A percentile compares a stretch with the other conserved stretches of the same genome.
These are phyloP conservation scores for Sporothrix globosa DNA, from an alignment of 2,329 filamentous ascomycete genomes.

Conservation along the genomic window DNA sequence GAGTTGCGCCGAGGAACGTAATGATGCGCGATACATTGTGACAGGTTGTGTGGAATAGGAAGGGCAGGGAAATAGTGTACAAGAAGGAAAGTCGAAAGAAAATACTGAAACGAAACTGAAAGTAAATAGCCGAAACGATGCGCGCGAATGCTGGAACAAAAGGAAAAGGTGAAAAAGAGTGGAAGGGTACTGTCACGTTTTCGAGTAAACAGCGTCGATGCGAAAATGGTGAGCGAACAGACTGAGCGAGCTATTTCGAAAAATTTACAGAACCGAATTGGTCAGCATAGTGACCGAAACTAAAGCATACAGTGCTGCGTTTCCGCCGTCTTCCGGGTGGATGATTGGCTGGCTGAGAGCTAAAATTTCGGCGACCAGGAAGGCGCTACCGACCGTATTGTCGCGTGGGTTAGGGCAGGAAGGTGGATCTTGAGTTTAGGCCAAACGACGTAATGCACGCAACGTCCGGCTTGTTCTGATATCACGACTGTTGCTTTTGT, in stretches of 20 bases:
- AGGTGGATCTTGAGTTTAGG: neutral
- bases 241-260: conserved; percentile 24
- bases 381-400: neutral
- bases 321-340: conserved; percentile 15
- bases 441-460: neutral
- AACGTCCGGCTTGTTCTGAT: neutral
- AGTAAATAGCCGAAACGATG: neutral
- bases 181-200: conserved; percentile 9
- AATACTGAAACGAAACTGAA: neutral
- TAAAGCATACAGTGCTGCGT: neutral
- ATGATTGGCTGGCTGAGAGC: conserved; percentile 27
- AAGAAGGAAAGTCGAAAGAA: neutral
- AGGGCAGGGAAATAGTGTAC: conserved; percentile 26
- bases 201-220: neutral
- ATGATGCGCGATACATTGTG: conserved; percentile 57
- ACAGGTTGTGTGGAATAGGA: conserved; percentile 1
- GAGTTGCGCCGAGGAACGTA: conserved; percentile 52
- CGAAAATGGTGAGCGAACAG: conserved; percentile 5
- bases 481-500: too few species aligned
- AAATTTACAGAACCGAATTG: conserved; percentile 33
- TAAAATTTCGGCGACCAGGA: neutral
- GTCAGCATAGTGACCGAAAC: conserved; percentile 24
- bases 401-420: conserved; percentile 6
- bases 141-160: conserved; percentile 12
- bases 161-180: conserved; percentile 2